Conservation (phyloP, 2,329 filamentous ascomycete species). For the Elsinoe fawcettii region DNA sequence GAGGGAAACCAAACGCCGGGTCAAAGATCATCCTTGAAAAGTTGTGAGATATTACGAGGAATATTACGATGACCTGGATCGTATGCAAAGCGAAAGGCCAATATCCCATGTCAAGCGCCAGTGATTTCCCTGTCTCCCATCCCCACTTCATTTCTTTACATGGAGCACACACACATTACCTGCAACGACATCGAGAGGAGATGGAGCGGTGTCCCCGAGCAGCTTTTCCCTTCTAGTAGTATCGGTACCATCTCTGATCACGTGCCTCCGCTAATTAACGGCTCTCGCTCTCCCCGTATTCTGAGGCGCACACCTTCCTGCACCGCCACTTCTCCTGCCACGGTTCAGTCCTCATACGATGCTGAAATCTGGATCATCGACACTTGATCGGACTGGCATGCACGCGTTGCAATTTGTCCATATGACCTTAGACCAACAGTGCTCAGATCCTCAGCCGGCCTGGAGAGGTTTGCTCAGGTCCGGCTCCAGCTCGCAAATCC, state of each 20-base stretch:
- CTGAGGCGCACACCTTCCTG: not conserved
- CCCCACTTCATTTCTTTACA: not conserved
- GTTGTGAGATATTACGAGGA: constrained; percentile 17
- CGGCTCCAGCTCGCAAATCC: not conserved
- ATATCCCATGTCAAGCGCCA: too few species aligned
- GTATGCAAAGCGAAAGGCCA: too few species aligned
- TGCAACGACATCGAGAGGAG: too few species aligned
- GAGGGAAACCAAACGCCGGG: constrained; percentile 39
- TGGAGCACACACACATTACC: not conserved
- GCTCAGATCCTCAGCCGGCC: not conserved
- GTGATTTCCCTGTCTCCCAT: not conserved
- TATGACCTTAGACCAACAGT: not conserved
- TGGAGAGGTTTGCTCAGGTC: not conserved
- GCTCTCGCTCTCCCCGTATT: too few species aligned
- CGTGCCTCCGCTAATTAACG: too few species aligned
- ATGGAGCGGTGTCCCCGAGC: too few species aligned
- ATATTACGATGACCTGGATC: not conserved
- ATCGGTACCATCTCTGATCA: too few species aligned
- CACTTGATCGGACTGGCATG: not conserved
- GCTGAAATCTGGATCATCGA: not conserved
- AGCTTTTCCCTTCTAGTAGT: too few species aligned
- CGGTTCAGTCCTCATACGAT: not conserved
- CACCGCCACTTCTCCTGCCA: not conserved
- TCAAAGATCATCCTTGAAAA: constrained; percentile 40
- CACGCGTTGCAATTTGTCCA: not conserved